A percentile compares a stretch with the other conserved stretches of the same genome.
phyloP scores from a whole-genome alignment of 106 monocot species.

The Dendrobium chrysotoxum region DNA sequence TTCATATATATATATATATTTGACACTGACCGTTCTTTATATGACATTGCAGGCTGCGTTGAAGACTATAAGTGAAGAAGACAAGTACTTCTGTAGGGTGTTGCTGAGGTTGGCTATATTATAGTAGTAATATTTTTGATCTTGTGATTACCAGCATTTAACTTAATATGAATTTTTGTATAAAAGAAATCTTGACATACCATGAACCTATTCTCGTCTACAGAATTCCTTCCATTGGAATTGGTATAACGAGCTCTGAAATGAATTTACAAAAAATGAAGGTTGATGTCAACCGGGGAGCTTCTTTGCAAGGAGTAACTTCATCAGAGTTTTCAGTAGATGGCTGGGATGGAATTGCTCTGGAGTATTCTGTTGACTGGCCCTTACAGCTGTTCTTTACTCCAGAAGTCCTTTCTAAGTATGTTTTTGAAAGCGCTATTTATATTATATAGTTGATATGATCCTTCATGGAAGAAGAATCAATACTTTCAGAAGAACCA shows the following conservation, averaged over 20 bases:
- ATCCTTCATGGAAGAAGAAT: neutral
- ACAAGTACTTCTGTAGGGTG: conserved; percentile 91
- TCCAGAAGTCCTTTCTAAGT: conserved; percentile 93
- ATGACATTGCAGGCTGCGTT: conserved; percentile 69
- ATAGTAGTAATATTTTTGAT: neutral
- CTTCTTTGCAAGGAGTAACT: conserved; percentile 31
- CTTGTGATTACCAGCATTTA: neutral
- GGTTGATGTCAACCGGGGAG: conserved; percentile 23
- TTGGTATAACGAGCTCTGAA: conserved; percentile 27
- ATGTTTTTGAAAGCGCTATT: conserved; percentile 18
- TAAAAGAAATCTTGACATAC: neutral
- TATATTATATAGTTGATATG: neutral
- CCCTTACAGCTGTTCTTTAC: conserved; percentile 95
- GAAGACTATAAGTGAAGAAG: conserved; percentile 92
- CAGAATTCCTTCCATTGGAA: conserved; percentile 83
- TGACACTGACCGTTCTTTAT: neutral
- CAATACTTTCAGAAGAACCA: neutral
- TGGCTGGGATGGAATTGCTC: conserved; percentile 94
- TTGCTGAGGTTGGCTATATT: conserved; percentile 61
- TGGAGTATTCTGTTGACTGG: conserved; percentile 89
- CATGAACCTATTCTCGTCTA: conserved; percentile 3
- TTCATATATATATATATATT: neutral
- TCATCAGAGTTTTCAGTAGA: conserved; percentile 53
- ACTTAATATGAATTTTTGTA: neutral
- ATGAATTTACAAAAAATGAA: conserved; percentile 37